A percentile compares a stretch with the other conserved stretches of the same genome.
Evolutionary conservation across 768 basidiomycete genomes (phyloP).

Genomic region (Lepiota venenata): DNA sequence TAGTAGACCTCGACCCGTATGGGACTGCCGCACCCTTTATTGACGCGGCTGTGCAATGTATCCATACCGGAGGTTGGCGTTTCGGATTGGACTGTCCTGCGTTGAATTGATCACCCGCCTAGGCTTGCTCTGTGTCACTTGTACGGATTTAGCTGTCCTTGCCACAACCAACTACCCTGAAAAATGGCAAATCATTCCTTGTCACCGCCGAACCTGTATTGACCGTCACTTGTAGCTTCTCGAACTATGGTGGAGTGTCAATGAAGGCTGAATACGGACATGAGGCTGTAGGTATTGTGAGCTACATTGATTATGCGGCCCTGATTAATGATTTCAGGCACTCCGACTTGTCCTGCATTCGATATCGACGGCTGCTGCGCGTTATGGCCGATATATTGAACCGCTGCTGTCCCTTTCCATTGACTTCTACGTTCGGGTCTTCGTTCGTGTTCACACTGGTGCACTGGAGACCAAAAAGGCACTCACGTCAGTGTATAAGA

Average conservation of each 20-base stretch:
- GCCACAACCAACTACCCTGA: constrained; percentile 95
- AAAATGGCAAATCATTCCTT: constrained; percentile 69
- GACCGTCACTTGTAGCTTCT: constrained; percentile 54
- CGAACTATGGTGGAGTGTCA: constrained; percentile 92
- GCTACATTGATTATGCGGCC: constrained; percentile 3
- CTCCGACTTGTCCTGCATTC: constrained; percentile 88
- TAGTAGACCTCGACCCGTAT: constrained; percentile 97
- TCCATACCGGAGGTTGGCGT: constrained; percentile 78
- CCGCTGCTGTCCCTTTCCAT: constrained; percentile 91
- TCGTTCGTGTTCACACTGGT: constrained; percentile 71
- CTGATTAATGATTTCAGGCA: constrained; percentile 47
- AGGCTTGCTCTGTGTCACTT: constrained; percentile 94
- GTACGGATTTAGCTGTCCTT: constrained; percentile 92
- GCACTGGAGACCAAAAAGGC: constrained; percentile 84
- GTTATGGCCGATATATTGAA: constrained; percentile 90
- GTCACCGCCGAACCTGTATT: background rate
- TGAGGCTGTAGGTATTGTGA: constrained; percentile 64
- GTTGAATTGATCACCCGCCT: background rate
- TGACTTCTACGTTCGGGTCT: constrained; percentile 95
- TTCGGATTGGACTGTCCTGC: background rate
- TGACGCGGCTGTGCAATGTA: constrained; percentile 87
- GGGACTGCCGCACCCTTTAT: constrained; percentile 97
- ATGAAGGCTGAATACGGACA: constrained; percentile 94
- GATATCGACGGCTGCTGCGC: constrained; percentile 80
- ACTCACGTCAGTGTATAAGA: constrained; percentile 52